Base-by-base conservation (phyloP, 352 stramenopile species). In the Phytophthora foliorum region DNA sequence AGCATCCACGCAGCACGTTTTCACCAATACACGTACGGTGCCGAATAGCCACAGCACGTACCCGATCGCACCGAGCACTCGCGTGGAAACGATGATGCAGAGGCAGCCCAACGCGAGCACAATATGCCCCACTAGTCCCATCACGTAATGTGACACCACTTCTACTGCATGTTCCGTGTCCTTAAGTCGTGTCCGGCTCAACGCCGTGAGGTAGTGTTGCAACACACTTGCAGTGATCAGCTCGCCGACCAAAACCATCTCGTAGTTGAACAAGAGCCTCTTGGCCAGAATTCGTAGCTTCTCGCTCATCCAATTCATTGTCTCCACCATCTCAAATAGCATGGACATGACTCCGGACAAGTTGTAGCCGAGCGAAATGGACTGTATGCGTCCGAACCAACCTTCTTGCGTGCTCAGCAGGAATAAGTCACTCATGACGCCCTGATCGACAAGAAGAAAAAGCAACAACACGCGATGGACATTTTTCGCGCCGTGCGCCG, bases 311-410 rank as follows among this genome's bases (percentile, higher is more conserved):
- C 65, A 77, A 10, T 67, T 63, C 65, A 57, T 72, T 2, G 65
- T 59, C 49, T 77, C 69, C 16, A 72, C 22, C 64, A 72, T 77
- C 36, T 77, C 69, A 21, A 77, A 77, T 4, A 77, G 14, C 42
- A 77, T 74, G 6, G 69, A 74, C 34, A 77, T 63, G 5, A 74
- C 46, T 4, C 51, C 39, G 4, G 69, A 32, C 22, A 77, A 53
- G 19, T 74, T 74, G 36, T 77, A 77, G 41, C 69, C 69, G 24
- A 77, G 69, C 11, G 69, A 77, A 4, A 71, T 71, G 27, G 67
- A 74, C 58, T 77, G 69, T 3, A 74, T 57, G 19, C 58, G 45
- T 10, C 64, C 69, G 14, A 74, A 57, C 7, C 42, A 19, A 0
- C 64, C 69, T 68, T 74, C 64, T 48, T 75, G 68, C 5, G 65